Conservation (phyloP, 2,329 filamentous ascomycete genomes). For the Aspergillus texensis region DNA sequence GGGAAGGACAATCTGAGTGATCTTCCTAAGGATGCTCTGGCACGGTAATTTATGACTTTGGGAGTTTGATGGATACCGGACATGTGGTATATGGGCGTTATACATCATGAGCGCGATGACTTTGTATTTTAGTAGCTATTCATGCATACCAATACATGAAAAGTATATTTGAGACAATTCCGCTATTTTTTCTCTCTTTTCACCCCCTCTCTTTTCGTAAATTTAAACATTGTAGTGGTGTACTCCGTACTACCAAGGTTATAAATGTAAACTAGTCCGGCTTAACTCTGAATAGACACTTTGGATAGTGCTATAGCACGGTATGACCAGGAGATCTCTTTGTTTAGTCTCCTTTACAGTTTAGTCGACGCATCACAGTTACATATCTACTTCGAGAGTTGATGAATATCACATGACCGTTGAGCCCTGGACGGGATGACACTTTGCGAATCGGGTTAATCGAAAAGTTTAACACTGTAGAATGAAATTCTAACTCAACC, state of each 20-base stretch:
- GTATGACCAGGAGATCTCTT: not conserved
- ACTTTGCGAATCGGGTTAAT: not conserved
- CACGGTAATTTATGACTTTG: slow-evolving; percentile 41
- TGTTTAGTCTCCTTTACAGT: not conserved
- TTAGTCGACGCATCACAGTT: not conserved
- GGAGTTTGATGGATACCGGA: not conserved
- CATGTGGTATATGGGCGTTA: slow-evolving; percentile 30
- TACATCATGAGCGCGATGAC: slow-evolving; percentile 7
- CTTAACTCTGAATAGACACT: not conserved
- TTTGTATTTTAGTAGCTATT: slow-evolving; percentile 8
- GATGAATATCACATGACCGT: not conserved
- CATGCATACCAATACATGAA: not conserved
- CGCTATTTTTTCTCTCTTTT: not conserved
- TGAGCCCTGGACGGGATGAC: not conserved
- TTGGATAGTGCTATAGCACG: not conserved
- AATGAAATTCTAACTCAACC: not conserved
- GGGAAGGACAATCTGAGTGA: slow-evolving; percentile 59
- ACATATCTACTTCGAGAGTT: not conserved
- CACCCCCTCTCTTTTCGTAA: not conserved
- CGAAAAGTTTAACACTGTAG: not conserved
- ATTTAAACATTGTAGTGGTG: not conserved
- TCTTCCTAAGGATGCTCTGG: slow-evolving; percentile 63
- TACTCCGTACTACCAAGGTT: not conserved
- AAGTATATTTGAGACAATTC: not conserved
- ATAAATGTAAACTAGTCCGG: not conserved